Evolutionary conservation across 441 rosid species (phyloP).

Genomic region (Omphalea diandra): DNA sequence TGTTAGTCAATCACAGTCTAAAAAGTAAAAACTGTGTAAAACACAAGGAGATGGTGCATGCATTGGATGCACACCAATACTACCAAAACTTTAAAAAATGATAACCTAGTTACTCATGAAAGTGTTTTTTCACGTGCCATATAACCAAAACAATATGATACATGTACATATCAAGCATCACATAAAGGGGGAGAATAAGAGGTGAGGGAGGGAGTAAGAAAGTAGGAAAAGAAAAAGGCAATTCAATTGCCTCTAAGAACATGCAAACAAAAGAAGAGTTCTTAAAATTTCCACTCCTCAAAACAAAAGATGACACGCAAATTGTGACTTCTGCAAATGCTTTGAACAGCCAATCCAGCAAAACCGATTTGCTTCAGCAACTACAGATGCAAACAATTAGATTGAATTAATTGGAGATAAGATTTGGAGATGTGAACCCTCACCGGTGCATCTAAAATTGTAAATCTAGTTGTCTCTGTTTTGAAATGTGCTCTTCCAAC

Average conservation of each 20-base stretch:
- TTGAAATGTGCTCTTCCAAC: constrained; percentile 98
- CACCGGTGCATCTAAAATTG: constrained; percentile 97
- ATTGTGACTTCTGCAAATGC: not conserved
- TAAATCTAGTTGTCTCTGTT: constrained; percentile 85
- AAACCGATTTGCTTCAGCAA: not conserved
- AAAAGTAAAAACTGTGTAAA: too few relatives aligned
- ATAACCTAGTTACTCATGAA: too few relatives aligned
- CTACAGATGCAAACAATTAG: not conserved
- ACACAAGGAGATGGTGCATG: not conserved
- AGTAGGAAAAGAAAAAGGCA: not conserved
- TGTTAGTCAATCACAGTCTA: not conserved
- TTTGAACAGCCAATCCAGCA: not conserved
- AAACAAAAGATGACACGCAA: not conserved
- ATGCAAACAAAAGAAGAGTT: not conserved
- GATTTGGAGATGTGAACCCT: constrained; percentile 25
- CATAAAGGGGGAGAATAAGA: too few relatives aligned
- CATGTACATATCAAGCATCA: too few relatives aligned
- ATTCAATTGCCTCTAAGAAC: not conserved
- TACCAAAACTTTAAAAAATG: not conserved
- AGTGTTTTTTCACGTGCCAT: too few relatives aligned
- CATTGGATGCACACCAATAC: not conserved
- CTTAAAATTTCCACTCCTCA: not conserved
- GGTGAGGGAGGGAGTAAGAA: not conserved
- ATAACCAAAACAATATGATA: too few relatives aligned
- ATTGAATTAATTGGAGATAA: not conserved